Base-by-base conservation (phyloP, 768 basidiomycete species). In the Mycena latifolia region DNA sequence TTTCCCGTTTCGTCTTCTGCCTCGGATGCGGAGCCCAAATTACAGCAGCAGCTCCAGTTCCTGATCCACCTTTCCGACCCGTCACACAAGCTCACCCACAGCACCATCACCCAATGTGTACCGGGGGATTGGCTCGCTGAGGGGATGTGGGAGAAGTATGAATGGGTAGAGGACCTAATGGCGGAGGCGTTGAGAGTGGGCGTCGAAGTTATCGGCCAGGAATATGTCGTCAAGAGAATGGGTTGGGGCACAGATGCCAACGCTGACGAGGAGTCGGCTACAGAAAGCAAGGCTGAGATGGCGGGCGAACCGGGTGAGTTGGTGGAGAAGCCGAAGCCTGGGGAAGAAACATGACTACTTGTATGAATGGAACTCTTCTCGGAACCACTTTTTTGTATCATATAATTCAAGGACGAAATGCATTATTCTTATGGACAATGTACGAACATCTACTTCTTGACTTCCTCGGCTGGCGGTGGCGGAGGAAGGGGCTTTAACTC, bases 141-240 rank as follows among this genome's bases (percentile, higher is more conserved):
- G 48, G 88, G 89, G 6, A 81, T 95, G 47, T 97, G 95, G 90
- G 96, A 98, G 73, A 85, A 90, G 69, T 92, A 95, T 75, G 91
- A 93, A 47, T 97, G 98, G 98, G 96, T 99, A 15, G 98, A 99
- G 78, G 96, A 99, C 74, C 77, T 92, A 41, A 86, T 98, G 66
- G 96, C 96, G 5, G 97, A 98, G 72, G 87, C 89, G 0, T 79
- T 99, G 63, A 82, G 94, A 61, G 82, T 94, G 17, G 93, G 92
- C 10, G 88, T 97, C 29, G 96, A 98, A 79, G 88, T 96, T 20
- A 81, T 98, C 65, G 95, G 95, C 2, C 96, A 98, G 78, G 94
- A 97, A 73, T 96, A 96, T 73, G 83, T 96, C 17, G 92, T 91
- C 45, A 84, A 88, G 35, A 82, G 95, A 63, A 96, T 96, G 95